Evolutionary conservation across 192 early-diverging fungal genomes (phyloP), one percentile per base, ranked within the genome.

Genomic region (Irineochytrium annulatum): DNA sequence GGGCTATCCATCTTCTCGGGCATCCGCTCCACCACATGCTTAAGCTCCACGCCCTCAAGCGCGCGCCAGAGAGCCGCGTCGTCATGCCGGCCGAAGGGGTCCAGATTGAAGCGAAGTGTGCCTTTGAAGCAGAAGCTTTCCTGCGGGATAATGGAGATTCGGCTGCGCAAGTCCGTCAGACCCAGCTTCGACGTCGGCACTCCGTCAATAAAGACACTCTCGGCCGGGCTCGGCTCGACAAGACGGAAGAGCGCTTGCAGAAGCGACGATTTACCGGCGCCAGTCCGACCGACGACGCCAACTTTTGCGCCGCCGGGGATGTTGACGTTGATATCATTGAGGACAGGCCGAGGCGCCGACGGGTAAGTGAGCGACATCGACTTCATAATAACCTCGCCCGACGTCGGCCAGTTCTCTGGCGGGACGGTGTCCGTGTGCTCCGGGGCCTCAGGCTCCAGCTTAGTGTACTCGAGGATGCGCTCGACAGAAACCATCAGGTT

Each of bases 261-360:
- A 34, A 87, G 61, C 56, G 78, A 83, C 0, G 73, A 75, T 34
- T 85, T 89, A 3, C 85, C 84, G 27, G 86, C 84, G 3, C 89
- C 89, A 6, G 90, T 90, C 2, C 90, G 73, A 30, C 90, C 90
- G 22, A 92, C 84, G 6, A 92, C 75, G 16, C 85, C 90, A 53
- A 91, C 71, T 44, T 81, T 86, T 31, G 86, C 82, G 19, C 78
- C 77, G 17, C 63, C 73, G 43, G 72, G 77, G 3, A 91, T 66
- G 28, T 79, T 65, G 51, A 93, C 62, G 24, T 60, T 76, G 24
- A 92, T 63, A 33, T 78, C 65, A 46, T 72, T 62, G 28, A 92
- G 65, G 0, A 80, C 87, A n/a, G 22, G 49, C 11, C 29, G 45
- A 20, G 22, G 11, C 35, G 16, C 35, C 27, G 48, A 34, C 31